These are phyloP conservation scores for Echium plantagineum DNA, from an alignment of 257 asterid genomes.

Conservation along the genomic window DNA sequence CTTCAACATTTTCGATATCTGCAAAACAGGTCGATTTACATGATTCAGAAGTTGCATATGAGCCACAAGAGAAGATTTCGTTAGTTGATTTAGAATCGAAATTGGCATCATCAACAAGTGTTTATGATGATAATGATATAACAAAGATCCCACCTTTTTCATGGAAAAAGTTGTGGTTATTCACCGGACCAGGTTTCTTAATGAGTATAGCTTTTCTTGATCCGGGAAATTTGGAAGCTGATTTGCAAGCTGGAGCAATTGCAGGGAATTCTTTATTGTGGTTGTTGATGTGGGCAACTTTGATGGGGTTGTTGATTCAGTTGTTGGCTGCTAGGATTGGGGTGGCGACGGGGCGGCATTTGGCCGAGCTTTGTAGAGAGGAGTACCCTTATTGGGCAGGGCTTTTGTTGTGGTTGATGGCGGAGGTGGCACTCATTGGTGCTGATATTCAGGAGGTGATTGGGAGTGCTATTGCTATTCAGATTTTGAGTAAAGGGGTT, in stretches of 20 bases:
- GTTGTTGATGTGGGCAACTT: slow-evolving; percentile 86
- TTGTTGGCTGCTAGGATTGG: slow-evolving; percentile 73
- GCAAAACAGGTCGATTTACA: slow-evolving; percentile 19
- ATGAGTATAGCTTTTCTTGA: slow-evolving; percentile 90
- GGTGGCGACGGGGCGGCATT: slow-evolving; percentile 82
- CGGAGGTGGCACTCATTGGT: slow-evolving; percentile 84
- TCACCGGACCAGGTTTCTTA: slow-evolving; percentile 85
- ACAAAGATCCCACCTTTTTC: slow-evolving; percentile 59
- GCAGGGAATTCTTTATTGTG: slow-evolving; percentile 87
- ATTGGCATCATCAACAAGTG: slow-evolving; percentile 9
- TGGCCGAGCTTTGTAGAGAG: slow-evolving; percentile 89
- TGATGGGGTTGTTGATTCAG: slow-evolving; percentile 82
- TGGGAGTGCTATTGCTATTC: slow-evolving; percentile 91
- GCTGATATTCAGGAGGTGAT: slow-evolving; percentile 98
- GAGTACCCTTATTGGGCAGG: slow-evolving; percentile 85
- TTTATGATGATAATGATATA: slow-evolving; percentile 15
- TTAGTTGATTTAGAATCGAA: slow-evolving; percentile 37
- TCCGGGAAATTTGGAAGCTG: slow-evolving; percentile 96
- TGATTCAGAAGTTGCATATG: slow-evolving; percentile 36
- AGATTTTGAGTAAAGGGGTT: slow-evolving; percentile 68
- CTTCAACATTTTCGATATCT: background rate
- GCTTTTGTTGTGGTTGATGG: slow-evolving; percentile 75
- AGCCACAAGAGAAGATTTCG: slow-evolving; percentile 46
- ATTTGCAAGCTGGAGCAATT: slow-evolving; percentile 89
- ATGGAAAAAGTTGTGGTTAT: slow-evolving; percentile 61